A percentile compares a stretch with the other conserved stretches of the same genome.
phyloP scores from a whole-genome alignment of 352 stramenopile species.

The Globisporangium yorkense region DNA sequence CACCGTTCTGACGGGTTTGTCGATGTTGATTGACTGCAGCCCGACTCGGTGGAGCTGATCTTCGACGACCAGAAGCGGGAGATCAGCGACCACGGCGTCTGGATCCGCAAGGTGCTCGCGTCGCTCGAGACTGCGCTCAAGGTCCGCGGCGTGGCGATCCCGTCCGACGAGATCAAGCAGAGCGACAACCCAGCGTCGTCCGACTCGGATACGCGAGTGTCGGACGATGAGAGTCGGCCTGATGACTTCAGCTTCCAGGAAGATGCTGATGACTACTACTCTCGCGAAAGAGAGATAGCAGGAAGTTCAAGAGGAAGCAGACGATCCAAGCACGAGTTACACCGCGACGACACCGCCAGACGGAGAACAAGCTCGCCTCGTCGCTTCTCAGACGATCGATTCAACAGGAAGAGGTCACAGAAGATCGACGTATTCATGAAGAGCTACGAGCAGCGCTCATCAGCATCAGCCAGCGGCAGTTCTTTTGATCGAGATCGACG shows the following conservation, averaged over 20 bases:
- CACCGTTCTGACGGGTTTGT: neutral
- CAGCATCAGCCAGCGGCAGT: neutral
- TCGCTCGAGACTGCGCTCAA: conserved; percentile 27
- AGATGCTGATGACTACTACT: conserved; percentile 16
- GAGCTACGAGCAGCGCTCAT: conserved; percentile 6
- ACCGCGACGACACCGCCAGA: neutral
- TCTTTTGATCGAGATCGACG: neutral
- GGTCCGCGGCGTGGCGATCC: conserved; percentile 20
- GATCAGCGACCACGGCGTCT: conserved; percentile 45
- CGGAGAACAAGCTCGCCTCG: neutral
- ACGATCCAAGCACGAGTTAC: neutral
- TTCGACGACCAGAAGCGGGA: conserved; percentile 38
- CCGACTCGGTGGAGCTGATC: conserved; percentile 27
- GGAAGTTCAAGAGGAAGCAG: no score
- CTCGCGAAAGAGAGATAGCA: neutral
- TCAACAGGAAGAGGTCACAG: conserved; percentile 3
- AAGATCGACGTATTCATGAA: conserved; percentile 6
- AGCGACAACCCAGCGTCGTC: neutral
- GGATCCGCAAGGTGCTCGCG: conserved; percentile 35
- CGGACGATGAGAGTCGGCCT: neutral
- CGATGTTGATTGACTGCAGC: neutral
- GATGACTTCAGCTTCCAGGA: conserved; percentile 15
- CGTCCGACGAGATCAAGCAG: neutral
- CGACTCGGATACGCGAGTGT: neutral
- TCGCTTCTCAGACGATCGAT: neutral